Percentiles rank a stretch among this genome's conserved stretches.
These are phyloP conservation scores for Aureobasidium sp. DNA, from an alignment of 2,329 filamentous ascomycete species.

Conservation along the genomic window DNA sequence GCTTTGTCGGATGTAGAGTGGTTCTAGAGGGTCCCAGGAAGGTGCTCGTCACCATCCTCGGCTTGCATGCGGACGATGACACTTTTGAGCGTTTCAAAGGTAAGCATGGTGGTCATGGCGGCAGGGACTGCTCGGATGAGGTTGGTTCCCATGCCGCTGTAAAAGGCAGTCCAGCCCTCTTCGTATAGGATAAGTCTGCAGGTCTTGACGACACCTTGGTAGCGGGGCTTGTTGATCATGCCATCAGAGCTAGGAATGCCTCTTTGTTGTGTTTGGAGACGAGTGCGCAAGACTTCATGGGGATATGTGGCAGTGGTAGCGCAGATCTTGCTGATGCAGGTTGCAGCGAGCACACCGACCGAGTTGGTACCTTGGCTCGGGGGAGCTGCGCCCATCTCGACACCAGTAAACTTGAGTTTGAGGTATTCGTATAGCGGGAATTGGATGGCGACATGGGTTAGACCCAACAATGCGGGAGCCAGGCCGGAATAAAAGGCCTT, in stretches of 20 bases:
- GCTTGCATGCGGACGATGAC: slow-evolving; percentile 47
- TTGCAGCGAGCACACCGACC: slow-evolving; percentile 77
- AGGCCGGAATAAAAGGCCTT: slow-evolving; percentile 92
- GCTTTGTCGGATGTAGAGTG: neutral
- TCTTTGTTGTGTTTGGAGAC: slow-evolving; percentile 86
- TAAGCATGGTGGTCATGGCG: slow-evolving; percentile 95
- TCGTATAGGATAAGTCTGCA: slow-evolving; percentile 79
- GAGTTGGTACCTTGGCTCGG: slow-evolving; percentile 49
- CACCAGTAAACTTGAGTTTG: slow-evolving; percentile 82
- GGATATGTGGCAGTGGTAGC: slow-evolving; percentile 95
- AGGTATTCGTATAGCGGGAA: slow-evolving; percentile 94
- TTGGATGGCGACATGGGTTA: slow-evolving; percentile 94
- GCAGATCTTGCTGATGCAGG: slow-evolving; percentile 87
- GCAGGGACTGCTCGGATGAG: slow-evolving; percentile 93
- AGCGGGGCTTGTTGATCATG: slow-evolving; percentile 50
- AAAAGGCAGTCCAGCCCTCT: slow-evolving; percentile 94
- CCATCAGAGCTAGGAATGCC: slow-evolving; percentile 42
- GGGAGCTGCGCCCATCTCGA: slow-evolving; percentile 68
- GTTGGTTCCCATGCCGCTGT: slow-evolving; percentile 94
- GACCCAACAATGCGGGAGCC: slow-evolving; percentile 80
- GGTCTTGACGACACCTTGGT: slow-evolving; percentile 73
- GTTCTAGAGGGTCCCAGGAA: neutral
- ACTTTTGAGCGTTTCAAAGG: slow-evolving; percentile 72
- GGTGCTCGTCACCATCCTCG: slow-evolving; percentile 32
- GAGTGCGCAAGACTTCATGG: slow-evolving; percentile 89